A percentile compares a stretch with the other conserved stretches of the same genome.
phyloP scores from a whole-genome alignment of 2,329 filamentous ascomycete genomes.

The Pleomassaria siparia region DNA sequence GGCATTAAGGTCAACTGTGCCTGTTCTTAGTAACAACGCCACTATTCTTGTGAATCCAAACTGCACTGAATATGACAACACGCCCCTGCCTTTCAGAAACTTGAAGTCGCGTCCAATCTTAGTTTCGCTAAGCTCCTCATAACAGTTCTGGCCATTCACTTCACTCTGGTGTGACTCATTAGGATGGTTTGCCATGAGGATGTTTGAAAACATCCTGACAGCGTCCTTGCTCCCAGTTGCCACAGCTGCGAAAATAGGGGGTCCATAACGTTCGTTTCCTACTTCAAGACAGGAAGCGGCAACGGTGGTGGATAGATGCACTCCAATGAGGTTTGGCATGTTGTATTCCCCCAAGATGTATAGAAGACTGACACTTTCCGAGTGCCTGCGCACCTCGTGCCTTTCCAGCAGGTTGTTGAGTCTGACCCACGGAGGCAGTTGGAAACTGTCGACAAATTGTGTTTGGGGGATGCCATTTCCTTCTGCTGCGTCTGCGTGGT shows the following conservation, averaged over 20 bases:
- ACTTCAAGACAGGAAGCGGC: constrained; percentile 21
- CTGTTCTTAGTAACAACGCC: neutral
- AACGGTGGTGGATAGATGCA: constrained; percentile 19
- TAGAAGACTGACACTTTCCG: constrained; percentile 15
- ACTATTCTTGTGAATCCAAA: neutral
- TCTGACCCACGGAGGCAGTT: constrained; percentile 25
- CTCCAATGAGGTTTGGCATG: constrained; percentile 31
- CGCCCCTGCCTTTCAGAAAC: constrained; percentile 2
- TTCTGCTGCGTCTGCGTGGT: constrained; percentile 46
- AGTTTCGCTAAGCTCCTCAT: neutral
- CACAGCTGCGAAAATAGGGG: constrained; percentile 43
- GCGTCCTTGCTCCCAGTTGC: constrained; percentile 32
- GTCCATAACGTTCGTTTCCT: constrained; percentile 30
- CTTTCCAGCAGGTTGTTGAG: constrained; percentile 37
- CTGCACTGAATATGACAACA: constrained; percentile 5
- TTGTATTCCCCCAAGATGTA: constrained; percentile 19
- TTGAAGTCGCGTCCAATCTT: constrained; percentile 7
- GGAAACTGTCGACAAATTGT: constrained; percentile 21
- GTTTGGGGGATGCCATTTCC: constrained; percentile 16
- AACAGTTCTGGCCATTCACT: constrained; percentile 1
- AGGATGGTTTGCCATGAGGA: neutral
- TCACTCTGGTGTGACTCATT: too few relatives aligned
- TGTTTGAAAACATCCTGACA: constrained; percentile 9
- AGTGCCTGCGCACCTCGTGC: constrained; percentile 13
- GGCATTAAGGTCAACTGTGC: neutral